Evolutionary conservation across 2,329 filamentous ascomycete genomes (phyloP).

Genomic region (Tolypocladium amazonense): DNA sequence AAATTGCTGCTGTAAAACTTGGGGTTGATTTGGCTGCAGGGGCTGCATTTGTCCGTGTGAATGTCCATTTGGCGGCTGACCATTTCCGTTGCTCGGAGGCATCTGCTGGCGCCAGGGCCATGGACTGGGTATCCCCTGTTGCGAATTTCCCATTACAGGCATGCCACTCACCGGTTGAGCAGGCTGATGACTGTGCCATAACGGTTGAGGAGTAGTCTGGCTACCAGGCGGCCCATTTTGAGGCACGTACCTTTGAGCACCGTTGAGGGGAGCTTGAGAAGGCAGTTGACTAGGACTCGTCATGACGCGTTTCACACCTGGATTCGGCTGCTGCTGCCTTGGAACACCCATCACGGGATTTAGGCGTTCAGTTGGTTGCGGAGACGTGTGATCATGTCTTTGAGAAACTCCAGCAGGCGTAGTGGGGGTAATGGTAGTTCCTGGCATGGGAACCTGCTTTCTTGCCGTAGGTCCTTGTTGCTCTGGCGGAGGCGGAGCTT

Average conservation of each 20-base stretch:
- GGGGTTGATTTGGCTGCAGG: neutral
- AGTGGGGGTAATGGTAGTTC: neutral
- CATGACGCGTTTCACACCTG: neutral
- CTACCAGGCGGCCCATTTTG: neutral
- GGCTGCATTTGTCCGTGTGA: neutral
- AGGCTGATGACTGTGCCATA: constrained; percentile 2
- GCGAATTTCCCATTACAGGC: constrained; percentile 1
- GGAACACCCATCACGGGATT: neutral
- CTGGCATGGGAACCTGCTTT: neutral
- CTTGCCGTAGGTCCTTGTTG: neutral
- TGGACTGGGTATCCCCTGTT: neutral
- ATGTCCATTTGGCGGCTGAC: neutral
- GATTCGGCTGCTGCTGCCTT: neutral
- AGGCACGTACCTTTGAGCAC: neutral
- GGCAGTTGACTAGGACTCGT: neutral
- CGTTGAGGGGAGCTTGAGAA: neutral
- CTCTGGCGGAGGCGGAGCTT: neutral
- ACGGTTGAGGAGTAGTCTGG: neutral
- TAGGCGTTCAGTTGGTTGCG: neutral
- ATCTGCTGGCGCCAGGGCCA: constrained; percentile 1
- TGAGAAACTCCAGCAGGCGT: neutral
- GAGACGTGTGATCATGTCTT: neutral
- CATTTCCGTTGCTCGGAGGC: neutral
- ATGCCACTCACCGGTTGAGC: constrained; percentile 5
- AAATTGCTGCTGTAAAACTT: neutral